These are phyloP conservation scores for Fomitopsis betulina DNA, from an alignment of 1,284 basidiomycete genomes.

Conservation along the genomic window DNA sequence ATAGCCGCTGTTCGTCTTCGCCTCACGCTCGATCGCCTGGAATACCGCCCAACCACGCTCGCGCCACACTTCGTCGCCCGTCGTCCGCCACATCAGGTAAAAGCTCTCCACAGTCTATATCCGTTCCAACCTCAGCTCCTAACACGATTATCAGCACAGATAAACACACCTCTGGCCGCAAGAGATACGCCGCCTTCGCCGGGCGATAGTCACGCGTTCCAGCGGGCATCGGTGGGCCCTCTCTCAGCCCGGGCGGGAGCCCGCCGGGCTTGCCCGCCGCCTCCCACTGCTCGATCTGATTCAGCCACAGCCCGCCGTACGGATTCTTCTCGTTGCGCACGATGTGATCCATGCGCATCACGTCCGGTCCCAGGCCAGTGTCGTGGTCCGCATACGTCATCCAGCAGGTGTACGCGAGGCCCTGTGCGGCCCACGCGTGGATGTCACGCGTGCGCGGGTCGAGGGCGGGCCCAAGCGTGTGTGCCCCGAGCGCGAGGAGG, in stretches of 20 bases:
- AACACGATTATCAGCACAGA: background rate
- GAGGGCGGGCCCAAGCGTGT: slow-evolving; percentile 44
- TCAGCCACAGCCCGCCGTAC: slow-evolving; percentile 41
- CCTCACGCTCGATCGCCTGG: slow-evolving; percentile 57
- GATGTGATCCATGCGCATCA: slow-evolving; percentile 26
- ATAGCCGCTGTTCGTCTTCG: slow-evolving; percentile 54
- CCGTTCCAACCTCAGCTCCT: background rate
- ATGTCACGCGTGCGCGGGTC: slow-evolving; percentile 34
- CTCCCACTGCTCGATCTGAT: slow-evolving; percentile 49
- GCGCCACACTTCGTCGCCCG: slow-evolving; percentile 65
- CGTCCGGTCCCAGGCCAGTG: slow-evolving; percentile 61
- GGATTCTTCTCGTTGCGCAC: slow-evolving; percentile 2
- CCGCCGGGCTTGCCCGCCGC: slow-evolving; percentile 33
- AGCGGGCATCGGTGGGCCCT: slow-evolving; percentile 28
- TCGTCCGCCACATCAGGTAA: slow-evolving; percentile 68
- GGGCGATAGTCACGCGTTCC: slow-evolving; percentile 35
- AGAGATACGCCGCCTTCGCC: slow-evolving; percentile 41
- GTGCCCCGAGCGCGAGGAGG: slow-evolving; percentile 67
- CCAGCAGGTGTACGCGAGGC: slow-evolving; percentile 65
- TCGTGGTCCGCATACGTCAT: slow-evolving; percentile 59
- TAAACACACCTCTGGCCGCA: slow-evolving; percentile 58
- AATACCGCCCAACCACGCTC: slow-evolving; percentile 78
- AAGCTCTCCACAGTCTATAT: slow-evolving; percentile 63
- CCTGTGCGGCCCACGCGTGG: slow-evolving; percentile 65
- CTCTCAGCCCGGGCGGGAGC: slow-evolving; percentile 48